These are phyloP conservation scores for Esteya vermicola DNA, from an alignment of 2,329 filamentous ascomycete species.

Conservation along the genomic window DNA sequence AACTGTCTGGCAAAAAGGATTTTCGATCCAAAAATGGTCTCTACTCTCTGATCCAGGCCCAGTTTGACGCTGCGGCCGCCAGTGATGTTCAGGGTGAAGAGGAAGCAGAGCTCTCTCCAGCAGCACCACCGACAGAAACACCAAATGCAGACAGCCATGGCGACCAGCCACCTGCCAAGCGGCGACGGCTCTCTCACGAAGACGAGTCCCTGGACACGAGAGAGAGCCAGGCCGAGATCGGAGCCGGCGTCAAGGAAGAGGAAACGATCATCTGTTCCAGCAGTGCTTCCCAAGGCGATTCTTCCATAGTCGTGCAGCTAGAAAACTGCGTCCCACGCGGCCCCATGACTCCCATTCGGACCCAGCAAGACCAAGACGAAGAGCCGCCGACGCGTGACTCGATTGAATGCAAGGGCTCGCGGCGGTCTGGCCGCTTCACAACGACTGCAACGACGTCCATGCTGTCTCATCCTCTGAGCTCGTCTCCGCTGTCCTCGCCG, in stretches of 20 bases:
- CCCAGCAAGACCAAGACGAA: not conserved
- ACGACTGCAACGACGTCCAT: slow-evolving; percentile 7
- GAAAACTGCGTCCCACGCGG: not conserved
- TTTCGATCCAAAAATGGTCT: slow-evolving; percentile 60
- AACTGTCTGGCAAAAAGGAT: slow-evolving; percentile 30
- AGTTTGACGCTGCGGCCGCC: slow-evolving; percentile 39
- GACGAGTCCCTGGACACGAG: not conserved
- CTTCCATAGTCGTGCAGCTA: slow-evolving; percentile 6
- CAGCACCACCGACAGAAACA: no score
- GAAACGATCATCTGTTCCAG: slow-evolving; percentile 1
- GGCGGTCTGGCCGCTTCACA: no score
- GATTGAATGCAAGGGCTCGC: slow-evolving; percentile 9
- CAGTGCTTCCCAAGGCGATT: not conserved
- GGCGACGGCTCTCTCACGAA: slow-evolving; percentile 16
- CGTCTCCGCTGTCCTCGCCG: slow-evolving; percentile 44
- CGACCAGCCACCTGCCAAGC: slow-evolving; percentile 15
- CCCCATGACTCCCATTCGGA: not conserved
- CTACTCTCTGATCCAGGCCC: slow-evolving; percentile 56
- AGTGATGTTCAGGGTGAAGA: not conserved
- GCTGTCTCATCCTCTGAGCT: slow-evolving; percentile 17
- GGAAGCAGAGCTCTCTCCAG: not conserved
- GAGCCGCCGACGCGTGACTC: not conserved
- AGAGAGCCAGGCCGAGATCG: not conserved
- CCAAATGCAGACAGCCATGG: not conserved
- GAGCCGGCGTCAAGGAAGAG: not conserved